A percentile compares a stretch with the other conserved stretches of the same genome.
These are phyloP conservation scores for Trifolium pratense DNA, from an alignment of 306 rosid species.

Conservation along the genomic window DNA sequence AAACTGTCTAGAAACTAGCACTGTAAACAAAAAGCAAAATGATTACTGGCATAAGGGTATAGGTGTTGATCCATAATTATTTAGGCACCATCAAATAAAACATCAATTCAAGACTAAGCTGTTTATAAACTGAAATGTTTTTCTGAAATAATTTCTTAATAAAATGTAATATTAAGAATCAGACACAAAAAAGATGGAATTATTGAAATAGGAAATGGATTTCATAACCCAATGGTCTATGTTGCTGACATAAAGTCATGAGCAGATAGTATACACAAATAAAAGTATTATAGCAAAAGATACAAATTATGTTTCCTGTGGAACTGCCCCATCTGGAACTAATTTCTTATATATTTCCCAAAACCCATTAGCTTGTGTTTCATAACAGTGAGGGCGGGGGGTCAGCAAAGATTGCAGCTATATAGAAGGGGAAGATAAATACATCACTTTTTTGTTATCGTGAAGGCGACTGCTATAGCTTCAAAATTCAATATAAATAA, in stretches of 20 bases:
- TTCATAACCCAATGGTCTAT: not conserved
- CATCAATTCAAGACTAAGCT: not conserved
- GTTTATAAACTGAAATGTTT: not conserved
- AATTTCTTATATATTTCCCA: conserved; percentile 9
- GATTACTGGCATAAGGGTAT: not conserved
- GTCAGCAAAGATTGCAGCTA: conserved; percentile 4
- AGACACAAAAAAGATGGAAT: not conserved
- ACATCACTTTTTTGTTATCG: not conserved
- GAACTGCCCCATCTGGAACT: not conserved
- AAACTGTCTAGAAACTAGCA: conserved; percentile 86
- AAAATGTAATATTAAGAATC: not conserved
- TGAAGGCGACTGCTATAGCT: not conserved
- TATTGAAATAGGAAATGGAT: not conserved
- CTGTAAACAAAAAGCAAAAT: conserved; percentile 50
- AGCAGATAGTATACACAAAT: not conserved
- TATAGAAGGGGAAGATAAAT: not conserved
- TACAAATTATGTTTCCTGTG: not conserved
- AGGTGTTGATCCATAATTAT: conserved; percentile 4
- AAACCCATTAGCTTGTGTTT: not conserved
- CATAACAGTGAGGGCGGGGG: conserved; percentile 6
- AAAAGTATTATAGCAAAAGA: not conserved
- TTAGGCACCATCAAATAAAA: conserved; percentile 14
- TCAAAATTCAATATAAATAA: not conserved
- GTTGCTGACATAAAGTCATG: not conserved
- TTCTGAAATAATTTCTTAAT: not conserved